Evolutionary conservation across 345 rosid genomes (phyloP), one percentile per base, ranked within the genome.

Genomic region (Orychophragmus violaceus): DNA sequence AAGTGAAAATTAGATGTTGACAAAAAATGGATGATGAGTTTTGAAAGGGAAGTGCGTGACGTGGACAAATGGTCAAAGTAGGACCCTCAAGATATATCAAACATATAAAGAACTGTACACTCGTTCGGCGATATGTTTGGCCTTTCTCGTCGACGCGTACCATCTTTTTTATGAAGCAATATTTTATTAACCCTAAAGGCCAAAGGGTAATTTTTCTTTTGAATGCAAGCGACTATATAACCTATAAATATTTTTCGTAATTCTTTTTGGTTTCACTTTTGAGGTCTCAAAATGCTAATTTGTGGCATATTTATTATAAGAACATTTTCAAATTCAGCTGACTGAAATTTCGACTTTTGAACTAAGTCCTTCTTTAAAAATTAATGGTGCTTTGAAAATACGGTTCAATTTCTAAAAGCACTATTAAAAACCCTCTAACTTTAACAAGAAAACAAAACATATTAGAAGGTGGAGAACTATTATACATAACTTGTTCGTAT

Each of bases 41-140:
- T 42, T 27, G 6, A 46, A 35, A 13, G n/a, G 59, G 21, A 72
- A 71, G 4, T 37, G 76, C 54, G 48, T 72, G 76, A 72, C 76
- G 55, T 72, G 70, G 61, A 72, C 9, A 32, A 22, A 51, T 65
- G 54, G 76, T 65, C 71, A 72, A 72, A 72, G 65, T 21, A 14
- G 66, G 48, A 45, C 50, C 64, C 70, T 8, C 28, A 19, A 17
- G 30, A 44, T 18, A 29, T 21, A 9, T 10, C 45, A 52, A 46
- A 46, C 52, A 21, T 46, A 16, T 37, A 39, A 61, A 39, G 21
- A 48, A 48, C 53, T 56, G 70, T 64, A 57, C 59, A 64, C 54
- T 28, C 71, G 66, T 72, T 71, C 76, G 76, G 60, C 76, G 36
- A 48, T 72, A 52, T 58, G 37, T 72, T 72, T 56, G 59, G 45